These are phyloP conservation scores for Thymus quinquecostatus DNA, from an alignment of 257 asterid species.

Conservation along the genomic window DNA sequence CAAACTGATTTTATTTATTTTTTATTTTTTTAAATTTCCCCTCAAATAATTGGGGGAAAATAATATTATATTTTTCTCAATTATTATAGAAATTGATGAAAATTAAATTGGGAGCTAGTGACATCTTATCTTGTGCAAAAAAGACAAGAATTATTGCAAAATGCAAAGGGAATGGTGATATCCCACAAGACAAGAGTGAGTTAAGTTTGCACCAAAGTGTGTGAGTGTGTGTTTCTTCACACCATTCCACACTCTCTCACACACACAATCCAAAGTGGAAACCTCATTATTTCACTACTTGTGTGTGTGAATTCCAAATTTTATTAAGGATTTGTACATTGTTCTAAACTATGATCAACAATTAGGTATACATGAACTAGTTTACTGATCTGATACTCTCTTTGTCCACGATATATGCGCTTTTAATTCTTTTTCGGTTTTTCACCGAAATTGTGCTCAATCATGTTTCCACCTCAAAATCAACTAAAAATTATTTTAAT, in stretches of 20 bases:
- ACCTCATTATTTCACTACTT: conserved; percentile 16
- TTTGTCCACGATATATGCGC: too few species aligned
- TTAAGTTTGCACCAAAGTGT: not conserved
- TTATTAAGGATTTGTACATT: too few species aligned
- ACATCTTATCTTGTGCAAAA: conserved; percentile 34
- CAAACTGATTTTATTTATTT: too few species aligned
- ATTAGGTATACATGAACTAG: too few species aligned
- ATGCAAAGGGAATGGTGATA: conserved; percentile 25
- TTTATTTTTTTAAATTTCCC: not conserved
- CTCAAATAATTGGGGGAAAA: not conserved
- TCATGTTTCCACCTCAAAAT: too few species aligned
- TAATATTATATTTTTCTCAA: not conserved
- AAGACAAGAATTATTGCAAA: conserved; percentile 35
- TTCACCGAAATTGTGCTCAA: too few species aligned
- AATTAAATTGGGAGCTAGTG: conserved; percentile 26
- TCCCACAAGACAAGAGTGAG: conserved; percentile 36
- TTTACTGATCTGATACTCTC: too few species aligned
- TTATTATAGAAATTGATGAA: conserved; percentile 22
- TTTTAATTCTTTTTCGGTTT: too few species aligned
- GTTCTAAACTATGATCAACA: too few species aligned
- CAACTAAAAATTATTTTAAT: too few species aligned
- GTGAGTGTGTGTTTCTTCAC: conserved; percentile 11
- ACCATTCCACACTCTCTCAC: conserved; percentile 22
- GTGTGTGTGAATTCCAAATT: not conserved
- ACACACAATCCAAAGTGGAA: conserved; percentile 10